Conservation (phyloP, 306 rosid genomes). For the Benincasa hispida region DNA sequence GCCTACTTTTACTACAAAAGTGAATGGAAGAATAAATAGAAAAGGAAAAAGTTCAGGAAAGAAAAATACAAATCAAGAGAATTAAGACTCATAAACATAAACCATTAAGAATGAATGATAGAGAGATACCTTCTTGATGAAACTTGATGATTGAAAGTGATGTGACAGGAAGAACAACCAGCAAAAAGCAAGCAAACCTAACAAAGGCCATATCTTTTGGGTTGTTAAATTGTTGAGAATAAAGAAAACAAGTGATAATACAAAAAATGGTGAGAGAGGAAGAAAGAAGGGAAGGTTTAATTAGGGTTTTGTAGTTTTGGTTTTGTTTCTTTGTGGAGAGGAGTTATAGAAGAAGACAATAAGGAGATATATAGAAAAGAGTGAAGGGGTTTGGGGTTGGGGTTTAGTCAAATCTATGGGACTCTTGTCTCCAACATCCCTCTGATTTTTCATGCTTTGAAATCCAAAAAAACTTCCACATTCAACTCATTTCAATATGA, state of each 20-base stretch:
- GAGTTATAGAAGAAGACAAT: not conserved
- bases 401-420: not conserved
- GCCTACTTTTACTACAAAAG: no score
- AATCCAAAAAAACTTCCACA: not conserved
- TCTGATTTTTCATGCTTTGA: not conserved
- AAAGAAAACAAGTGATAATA: not conserved
- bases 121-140: not conserved
- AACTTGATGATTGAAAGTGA: not conserved
- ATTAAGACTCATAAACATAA: no score
- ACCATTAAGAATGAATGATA: not conserved
- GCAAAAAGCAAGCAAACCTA: slow-evolving; percentile 10
- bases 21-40: no score
- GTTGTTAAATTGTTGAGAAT: not conserved
- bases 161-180: slow-evolving; percentile 12
- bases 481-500: not conserved
- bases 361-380: not conserved
- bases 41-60: no score
- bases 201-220: not conserved
- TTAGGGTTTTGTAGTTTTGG: not conserved
- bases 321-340: not conserved
- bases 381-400: not conserved
- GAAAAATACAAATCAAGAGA: no score
- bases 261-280: not conserved
- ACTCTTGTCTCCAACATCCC: slow-evolving; percentile 6
- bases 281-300: not conserved